Conservation (phyloP, 495 filamentous ascomycete species). For the Wilcoxina mikolae region DNA sequence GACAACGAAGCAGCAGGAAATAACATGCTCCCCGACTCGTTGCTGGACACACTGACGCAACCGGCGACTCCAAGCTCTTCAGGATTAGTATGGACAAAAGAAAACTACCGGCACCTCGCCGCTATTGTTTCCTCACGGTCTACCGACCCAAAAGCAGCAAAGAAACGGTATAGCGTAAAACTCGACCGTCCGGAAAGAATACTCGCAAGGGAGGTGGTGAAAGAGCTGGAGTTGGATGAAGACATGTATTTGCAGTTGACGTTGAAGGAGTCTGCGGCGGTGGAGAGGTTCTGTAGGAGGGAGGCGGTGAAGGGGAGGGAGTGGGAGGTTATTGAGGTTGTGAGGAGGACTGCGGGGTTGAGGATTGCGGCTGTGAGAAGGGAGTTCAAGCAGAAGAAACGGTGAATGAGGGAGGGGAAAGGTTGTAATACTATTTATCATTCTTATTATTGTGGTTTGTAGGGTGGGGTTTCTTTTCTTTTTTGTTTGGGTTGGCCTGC, state of each 20-base stretch:
- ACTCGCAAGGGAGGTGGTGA: slow-evolving; percentile 7
- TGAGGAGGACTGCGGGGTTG: slow-evolving; percentile 3
- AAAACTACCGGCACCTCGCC: neutral
- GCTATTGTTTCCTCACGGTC: neutral
- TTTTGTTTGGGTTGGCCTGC: no score
- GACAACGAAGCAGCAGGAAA: slow-evolving; percentile 5
- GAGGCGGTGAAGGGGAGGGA: slow-evolving; percentile 5
- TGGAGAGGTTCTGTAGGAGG: slow-evolving; percentile 6
- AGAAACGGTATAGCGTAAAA: slow-evolving; percentile 9
- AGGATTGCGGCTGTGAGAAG: neutral
- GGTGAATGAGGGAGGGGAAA: neutral
- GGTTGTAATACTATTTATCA: neutral
- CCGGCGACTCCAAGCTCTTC: slow-evolving; percentile 5
- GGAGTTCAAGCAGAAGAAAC: neutral
- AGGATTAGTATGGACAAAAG: neutral
- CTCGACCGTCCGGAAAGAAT: slow-evolving; percentile 7
- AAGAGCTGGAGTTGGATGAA: slow-evolving; percentile 9
- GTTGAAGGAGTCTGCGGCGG: slow-evolving; percentile 7
- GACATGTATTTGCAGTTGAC: slow-evolving; percentile 9
- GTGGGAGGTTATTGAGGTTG: neutral
- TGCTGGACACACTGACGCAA: slow-evolving; percentile 6
- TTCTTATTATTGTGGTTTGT: no score
- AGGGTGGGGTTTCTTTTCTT: no score
- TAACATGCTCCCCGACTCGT: slow-evolving; percentile 12
- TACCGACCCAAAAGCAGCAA: neutral